Evolutionary conservation across 768 basidiomycete genomes (phyloP).

Genomic region (Cyclocybe aegerita): DNA sequence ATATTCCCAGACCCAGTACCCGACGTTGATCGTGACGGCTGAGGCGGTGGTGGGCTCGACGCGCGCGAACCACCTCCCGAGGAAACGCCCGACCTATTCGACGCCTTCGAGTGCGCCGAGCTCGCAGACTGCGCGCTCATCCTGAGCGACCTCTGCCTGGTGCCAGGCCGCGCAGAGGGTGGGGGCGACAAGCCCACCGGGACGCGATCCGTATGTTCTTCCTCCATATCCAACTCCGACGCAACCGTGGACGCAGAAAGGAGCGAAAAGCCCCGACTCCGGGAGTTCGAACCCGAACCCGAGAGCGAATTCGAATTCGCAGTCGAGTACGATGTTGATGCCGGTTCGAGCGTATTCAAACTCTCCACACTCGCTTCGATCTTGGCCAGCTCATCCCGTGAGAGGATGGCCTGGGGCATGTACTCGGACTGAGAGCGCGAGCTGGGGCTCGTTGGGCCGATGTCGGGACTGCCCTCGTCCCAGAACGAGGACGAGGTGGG

Average conservation of each 20-base stretch:
- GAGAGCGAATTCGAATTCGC: too few species aligned
- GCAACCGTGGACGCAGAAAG: constrained; percentile 37
- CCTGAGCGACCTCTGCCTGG: constrained; percentile 9
- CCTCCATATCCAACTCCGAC: constrained; percentile 25
- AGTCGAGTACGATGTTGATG: constrained; percentile 6
- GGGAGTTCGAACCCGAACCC: constrained; percentile 13
- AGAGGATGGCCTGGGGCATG: constrained; percentile 65
- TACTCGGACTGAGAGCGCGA: constrained; percentile 39
- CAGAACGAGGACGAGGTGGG: constrained; percentile 35
- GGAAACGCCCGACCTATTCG: too few species aligned
- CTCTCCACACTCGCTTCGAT: constrained; percentile 51
- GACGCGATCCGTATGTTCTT: constrained; percentile 18
- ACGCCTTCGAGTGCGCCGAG: too few species aligned
- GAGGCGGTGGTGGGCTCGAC: too few species aligned
- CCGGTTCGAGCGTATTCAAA: constrained; percentile 5
- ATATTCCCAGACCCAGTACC: too few species aligned
- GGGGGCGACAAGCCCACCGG: constrained; percentile 26
- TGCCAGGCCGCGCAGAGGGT: constrained; percentile 19
- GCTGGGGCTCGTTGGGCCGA: constrained; percentile 33
- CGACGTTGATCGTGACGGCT: too few species aligned
- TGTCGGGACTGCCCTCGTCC: constrained; percentile 43
- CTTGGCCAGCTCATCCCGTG: constrained; percentile 61
- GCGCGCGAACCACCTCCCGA: too few species aligned
- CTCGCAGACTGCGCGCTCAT: constrained; percentile 1
- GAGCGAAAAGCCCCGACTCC: constrained; percentile 35